A percentile compares a stretch with the other conserved stretches of the same genome.
Evolutionary conservation across 2,329 filamentous ascomycete genomes (phyloP).

Genomic region (Cordyceps tenuipes): DNA sequence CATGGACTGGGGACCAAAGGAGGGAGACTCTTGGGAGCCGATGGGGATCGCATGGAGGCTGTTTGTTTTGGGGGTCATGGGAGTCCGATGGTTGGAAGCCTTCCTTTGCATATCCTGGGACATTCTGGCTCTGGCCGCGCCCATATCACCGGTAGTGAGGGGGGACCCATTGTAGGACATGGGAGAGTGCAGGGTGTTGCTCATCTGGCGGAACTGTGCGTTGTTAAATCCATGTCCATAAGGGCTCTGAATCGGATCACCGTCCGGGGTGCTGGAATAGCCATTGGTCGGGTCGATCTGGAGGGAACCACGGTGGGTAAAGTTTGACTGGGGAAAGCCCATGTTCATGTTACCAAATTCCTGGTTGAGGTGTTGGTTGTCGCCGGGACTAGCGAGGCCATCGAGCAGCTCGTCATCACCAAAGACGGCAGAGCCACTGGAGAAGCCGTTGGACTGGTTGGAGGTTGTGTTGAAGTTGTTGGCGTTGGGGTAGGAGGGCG

Average conservation of each 20-base stretch:
- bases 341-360: conserved; percentile 52
- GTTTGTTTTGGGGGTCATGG: conserved; percentile 81
- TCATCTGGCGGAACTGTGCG: conserved; percentile 67
- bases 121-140: conserved; percentile 47
- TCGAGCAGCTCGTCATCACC: conserved; percentile 86
- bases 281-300: conserved; percentile 62
- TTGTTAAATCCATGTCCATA: conserved; percentile 67
- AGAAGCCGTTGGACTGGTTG: conserved; percentile 63
- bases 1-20: conserved; percentile 71
- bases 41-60: conserved; percentile 66
- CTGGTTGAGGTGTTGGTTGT: conserved; percentile 43
- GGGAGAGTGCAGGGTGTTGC: conserved; percentile 38
- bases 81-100: conserved; percentile 65
- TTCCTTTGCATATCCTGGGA: conserved; percentile 62
- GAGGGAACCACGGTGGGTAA: conserved; percentile 48
- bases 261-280: conserved; percentile 87
- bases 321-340: conserved; percentile 45
- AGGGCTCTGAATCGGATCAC: conserved; percentile 84
- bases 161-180: conserved; percentile 32
- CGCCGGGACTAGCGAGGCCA: conserved; percentile 50
- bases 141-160: conserved; percentile 38
- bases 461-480: conserved; percentile 47
- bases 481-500: conserved; percentile 47
- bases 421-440: conserved; percentile 68
- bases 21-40: conserved; percentile 55